Percentiles rank a stretch among this genome's conserved stretches.
phyloP scores from a whole-genome alignment of 176 grass and related monocot species.

The Zoysia japonica region DNA sequence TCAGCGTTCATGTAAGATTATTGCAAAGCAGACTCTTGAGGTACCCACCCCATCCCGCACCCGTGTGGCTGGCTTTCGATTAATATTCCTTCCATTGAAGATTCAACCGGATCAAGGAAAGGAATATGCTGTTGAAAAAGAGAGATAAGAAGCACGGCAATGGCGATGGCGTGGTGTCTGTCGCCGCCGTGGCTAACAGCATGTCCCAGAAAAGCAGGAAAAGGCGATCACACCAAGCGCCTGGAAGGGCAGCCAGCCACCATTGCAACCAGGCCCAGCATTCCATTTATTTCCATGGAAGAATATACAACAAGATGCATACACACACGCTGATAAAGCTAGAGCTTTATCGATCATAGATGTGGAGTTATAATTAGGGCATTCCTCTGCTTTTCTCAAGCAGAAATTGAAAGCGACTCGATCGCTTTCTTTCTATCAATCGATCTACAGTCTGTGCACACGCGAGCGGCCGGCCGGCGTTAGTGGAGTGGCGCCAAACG shows the following conservation, averaged over 20 bases:
- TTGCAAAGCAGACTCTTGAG: no score
- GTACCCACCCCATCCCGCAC: not conserved
- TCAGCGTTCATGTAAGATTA: not conserved
- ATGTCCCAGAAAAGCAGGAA: constrained; percentile 60
- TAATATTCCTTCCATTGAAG: not conserved
- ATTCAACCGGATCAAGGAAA: not conserved
- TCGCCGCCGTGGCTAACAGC: constrained; percentile 50
- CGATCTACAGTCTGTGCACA: constrained; percentile 6
- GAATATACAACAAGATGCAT: no score
- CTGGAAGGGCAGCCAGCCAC: not conserved
- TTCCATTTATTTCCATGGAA: not conserved
- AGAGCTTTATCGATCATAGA: no score
- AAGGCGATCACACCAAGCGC: constrained; percentile 22
- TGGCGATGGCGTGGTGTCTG: constrained; percentile 46
- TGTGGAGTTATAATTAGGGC: no score
- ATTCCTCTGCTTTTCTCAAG: constrained; percentile 4
- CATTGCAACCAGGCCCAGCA: not conserved
- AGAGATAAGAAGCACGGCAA: not conserved
- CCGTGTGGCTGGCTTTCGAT: not conserved
- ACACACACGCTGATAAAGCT: no score
- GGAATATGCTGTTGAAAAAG: not conserved
- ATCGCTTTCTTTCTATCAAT: constrained; percentile 42
- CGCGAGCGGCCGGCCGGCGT: not conserved
- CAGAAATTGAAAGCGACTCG: not conserved
- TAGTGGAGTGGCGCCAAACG: constrained; percentile 54